A percentile compares a stretch with the other conserved stretches of the same genome.
phyloP scores from a whole-genome alignment of 495 filamentous ascomycete genomes.

The Ramalina peruviana region DNA sequence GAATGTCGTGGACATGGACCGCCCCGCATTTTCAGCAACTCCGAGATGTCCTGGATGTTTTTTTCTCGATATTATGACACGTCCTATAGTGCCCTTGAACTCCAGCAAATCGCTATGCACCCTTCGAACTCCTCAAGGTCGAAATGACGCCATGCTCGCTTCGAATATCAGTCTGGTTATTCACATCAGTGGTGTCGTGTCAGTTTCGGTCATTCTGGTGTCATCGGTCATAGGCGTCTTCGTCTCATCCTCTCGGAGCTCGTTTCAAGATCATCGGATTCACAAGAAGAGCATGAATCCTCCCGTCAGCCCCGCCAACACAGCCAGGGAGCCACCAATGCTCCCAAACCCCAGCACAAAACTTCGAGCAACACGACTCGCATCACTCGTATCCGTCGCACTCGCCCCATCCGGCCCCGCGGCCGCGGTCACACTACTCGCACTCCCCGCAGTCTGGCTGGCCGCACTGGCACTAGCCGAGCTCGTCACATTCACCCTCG shows the following conservation, averaged over 20 bases:
- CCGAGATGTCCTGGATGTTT: slow-evolving; percentile 4
- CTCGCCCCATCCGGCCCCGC: slow-evolving; percentile 26
- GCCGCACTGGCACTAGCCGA: slow-evolving; percentile 30
- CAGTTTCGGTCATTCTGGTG: too few species aligned
- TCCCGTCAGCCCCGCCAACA: slow-evolving; percentile 45
- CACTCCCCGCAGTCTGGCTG: slow-evolving; percentile 19
- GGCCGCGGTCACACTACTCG: slow-evolving; percentile 19
- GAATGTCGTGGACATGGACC: neutral
- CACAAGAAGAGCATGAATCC: slow-evolving; percentile 50
- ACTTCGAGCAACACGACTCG: slow-evolving; percentile 22
- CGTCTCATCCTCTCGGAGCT: too few species aligned
- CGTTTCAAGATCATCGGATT: slow-evolving; percentile 1
- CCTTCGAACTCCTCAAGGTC: neutral
- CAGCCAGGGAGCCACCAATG: slow-evolving; percentile 41
- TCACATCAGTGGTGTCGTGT: too few species aligned
- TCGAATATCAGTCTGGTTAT: too few species aligned
- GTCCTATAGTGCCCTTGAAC: neutral
- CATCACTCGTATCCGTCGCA: slow-evolving; percentile 20
- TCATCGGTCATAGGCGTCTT: too few species aligned
- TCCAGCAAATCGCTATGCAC: slow-evolving; percentile 5
- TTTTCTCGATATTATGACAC: neutral
- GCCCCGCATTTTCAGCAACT: slow-evolving; percentile 7
- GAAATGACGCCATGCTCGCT: slow-evolving; percentile 2
- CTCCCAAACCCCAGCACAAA: slow-evolving; percentile 36
- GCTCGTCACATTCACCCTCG: slow-evolving; percentile 42